Evolutionary conservation across 495 filamentous ascomycete genomes (phyloP).

Genomic region (Tuber aestivum): DNA sequence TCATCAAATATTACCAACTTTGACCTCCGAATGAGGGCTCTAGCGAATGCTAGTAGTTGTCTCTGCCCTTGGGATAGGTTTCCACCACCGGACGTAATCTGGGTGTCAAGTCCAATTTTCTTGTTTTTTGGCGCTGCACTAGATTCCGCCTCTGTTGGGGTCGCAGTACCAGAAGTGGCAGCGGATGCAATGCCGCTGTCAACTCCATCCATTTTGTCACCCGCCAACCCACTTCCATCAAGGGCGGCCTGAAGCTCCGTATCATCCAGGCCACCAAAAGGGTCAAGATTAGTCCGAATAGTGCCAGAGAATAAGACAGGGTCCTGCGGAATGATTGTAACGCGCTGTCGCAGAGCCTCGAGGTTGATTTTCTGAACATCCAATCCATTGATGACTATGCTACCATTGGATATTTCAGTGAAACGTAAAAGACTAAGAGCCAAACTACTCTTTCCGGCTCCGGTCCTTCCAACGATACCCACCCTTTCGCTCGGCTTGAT

Average conservation of each 20-base stretch:
- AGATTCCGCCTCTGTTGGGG: conserved; percentile 8
- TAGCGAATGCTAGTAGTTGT: conserved; percentile 34
- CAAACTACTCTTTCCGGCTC: conserved; percentile 47
- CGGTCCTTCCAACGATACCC: conserved; percentile 53
- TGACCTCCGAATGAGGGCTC: conserved; percentile 30
- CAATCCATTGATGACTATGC: conserved; percentile 49
- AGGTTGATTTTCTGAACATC: conserved; percentile 50
- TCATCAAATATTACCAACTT: conserved; percentile 39
- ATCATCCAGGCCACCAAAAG: conserved; percentile 41
- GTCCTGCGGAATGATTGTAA: conserved; percentile 54
- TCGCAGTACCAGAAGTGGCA: background rate
- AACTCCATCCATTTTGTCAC: conserved; percentile 10
- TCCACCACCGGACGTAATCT: conserved; percentile 24
- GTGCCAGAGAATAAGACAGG: conserved; percentile 52
- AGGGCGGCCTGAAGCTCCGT: conserved; percentile 32
- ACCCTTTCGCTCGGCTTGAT: conserved; percentile 45
- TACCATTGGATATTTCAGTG: conserved; percentile 47
- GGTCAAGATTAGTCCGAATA: conserved; percentile 51
- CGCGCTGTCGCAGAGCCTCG: conserved; percentile 46
- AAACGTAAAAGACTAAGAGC: conserved; percentile 50
- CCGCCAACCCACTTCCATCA: conserved; percentile 25
- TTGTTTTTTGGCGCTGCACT: conserved; percentile 16
- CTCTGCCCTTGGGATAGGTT: conserved; percentile 36
- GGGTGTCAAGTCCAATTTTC: conserved; percentile 29
- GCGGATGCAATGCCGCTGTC: conserved; percentile 4